Evolutionary conservation across 176 grass and related monocot species (phyloP).

Genomic region (Microstegium vimineum): DNA sequence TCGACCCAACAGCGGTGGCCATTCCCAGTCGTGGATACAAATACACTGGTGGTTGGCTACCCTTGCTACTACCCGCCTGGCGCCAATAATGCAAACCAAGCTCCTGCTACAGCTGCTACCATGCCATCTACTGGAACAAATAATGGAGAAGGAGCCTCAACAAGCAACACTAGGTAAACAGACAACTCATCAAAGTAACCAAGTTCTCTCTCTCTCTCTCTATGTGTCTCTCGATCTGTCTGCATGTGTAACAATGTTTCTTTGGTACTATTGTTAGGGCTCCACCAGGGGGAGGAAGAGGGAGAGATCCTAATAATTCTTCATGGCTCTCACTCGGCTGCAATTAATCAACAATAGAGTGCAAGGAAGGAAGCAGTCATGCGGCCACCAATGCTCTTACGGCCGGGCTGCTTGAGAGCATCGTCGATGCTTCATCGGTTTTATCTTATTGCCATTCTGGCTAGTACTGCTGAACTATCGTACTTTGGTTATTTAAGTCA

Average conservation of each 20-base stretch:
- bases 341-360: background rate
- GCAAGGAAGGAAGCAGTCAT: background rate
- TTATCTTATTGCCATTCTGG: background rate
- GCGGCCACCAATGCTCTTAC: background rate
- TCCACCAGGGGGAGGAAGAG: background rate
- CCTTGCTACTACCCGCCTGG: background rate
- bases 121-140: background rate
- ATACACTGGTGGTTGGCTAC: constrained; percentile 2
- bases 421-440: background rate
- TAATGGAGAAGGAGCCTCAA: constrained; percentile 21
- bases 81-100: background rate
- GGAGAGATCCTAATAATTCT: too few relatives aligned
- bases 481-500: background rate
- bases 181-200: background rate
- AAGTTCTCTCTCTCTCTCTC: background rate
- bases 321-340: background rate
- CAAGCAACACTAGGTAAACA: constrained; percentile 15
- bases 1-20: background rate
- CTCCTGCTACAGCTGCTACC: background rate
- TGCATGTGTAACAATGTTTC: background rate
- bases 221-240: too few relatives aligned
- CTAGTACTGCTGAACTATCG: background rate
- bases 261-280: background rate
- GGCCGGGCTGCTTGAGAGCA: background rate
- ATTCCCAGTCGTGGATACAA: background rate